phyloP scores from a whole-genome alignment of 1,139 yeast species.

The Diutina catenulata region DNA sequence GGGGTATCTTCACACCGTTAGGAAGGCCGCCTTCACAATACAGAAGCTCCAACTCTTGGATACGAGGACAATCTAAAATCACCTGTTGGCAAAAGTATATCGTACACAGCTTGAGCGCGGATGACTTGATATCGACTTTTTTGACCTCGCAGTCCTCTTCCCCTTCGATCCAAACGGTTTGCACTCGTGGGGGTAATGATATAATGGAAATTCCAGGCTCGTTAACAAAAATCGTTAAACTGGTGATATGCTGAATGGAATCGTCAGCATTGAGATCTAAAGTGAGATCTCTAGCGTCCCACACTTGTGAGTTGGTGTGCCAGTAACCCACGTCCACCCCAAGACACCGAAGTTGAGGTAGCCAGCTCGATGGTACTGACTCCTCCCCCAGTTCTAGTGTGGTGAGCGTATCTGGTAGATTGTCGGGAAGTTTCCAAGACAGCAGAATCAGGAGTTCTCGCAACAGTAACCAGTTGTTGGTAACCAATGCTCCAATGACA shows the following conservation, averaged over 20 bases:
- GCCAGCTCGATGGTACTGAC: neutral
- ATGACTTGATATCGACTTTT: neutral
- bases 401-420: neutral
- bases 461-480: neutral
- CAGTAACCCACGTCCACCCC: neutral
- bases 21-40: conserved; percentile 1
- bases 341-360: neutral
- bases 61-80: neutral
- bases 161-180: neutral
- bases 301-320: neutral
- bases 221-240: neutral
- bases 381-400: neutral
- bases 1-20: neutral
- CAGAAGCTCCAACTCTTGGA: neutral
- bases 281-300: neutral
- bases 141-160: conserved; percentile 1
- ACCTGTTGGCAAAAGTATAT: neutral
- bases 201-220: neutral
- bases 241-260: neutral
- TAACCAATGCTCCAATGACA: neutral
- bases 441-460: neutral
- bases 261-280: neutral
- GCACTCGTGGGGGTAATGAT: neutral
- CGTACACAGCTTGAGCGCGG: neutral
- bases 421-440: neutral